Percentiles rank a stretch among this genome's conserved stretches.
These are phyloP conservation scores for Elsinoe batatas DNA, from an alignment of 2,329 filamentous ascomycete species.

Conservation along the genomic window DNA sequence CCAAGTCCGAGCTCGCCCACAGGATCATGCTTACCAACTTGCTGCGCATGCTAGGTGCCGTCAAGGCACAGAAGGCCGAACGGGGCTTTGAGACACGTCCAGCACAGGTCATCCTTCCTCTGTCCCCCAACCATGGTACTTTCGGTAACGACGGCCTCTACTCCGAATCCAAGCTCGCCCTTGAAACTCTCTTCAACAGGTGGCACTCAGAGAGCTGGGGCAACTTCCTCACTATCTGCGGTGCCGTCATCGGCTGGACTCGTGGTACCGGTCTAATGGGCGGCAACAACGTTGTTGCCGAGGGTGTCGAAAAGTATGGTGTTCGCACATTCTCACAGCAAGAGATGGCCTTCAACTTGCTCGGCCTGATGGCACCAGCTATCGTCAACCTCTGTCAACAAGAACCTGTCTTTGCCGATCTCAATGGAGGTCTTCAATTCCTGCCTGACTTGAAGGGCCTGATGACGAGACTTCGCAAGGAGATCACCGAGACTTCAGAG, in stretches of 20 bases:
- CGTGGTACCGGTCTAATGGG: conserved; percentile 97
- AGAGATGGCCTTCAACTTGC: conserved; percentile 98
- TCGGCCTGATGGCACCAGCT: conserved; percentile 87
- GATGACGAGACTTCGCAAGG: conserved; percentile 87
- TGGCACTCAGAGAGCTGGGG: conserved; percentile 98
- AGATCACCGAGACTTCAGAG: conserved; percentile 91
- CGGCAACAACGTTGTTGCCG: conserved; percentile 93
- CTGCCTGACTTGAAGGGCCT: conserved; percentile 89
- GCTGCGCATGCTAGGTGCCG: conserved; percentile 74
- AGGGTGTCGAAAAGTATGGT: conserved; percentile 91
- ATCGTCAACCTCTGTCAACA: conserved; percentile 93
- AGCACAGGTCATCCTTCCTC: conserved; percentile 87
- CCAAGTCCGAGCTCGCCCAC: conserved; percentile 93
- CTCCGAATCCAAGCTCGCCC: conserved; percentile 91
- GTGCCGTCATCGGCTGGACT: conserved; percentile 97
- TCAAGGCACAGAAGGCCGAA: conserved; percentile 83
- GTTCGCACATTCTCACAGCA: conserved; percentile 98
- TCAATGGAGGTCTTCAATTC: conserved; percentile 96
- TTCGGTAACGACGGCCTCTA: conserved; percentile 98
- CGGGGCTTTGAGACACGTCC: conserved; percentile 89
- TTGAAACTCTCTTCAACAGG: conserved; percentile 96
- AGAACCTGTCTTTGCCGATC: conserved; percentile 91
- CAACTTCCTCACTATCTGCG: conserved; percentile 95
- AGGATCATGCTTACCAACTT: conserved; percentile 99
- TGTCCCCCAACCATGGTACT: conserved; percentile 96